phyloP scores from a whole-genome alignment of 139 green algal genomes.

The Asterochloris erici region DNA sequence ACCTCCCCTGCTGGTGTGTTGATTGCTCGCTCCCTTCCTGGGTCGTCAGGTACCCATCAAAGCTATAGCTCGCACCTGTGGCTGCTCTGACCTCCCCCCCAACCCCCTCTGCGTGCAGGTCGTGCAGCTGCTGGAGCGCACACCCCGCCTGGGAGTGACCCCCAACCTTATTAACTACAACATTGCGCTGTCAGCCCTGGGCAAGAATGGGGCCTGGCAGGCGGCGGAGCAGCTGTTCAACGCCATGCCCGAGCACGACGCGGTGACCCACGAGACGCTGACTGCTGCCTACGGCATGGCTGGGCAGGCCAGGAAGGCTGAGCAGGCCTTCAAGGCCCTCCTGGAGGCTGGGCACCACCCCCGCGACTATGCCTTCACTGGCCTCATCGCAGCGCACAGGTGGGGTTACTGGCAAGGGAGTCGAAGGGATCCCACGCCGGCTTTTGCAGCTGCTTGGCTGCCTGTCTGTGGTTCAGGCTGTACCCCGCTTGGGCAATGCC shows the following conservation, averaged over 20 bases:
- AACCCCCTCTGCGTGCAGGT: constrained; percentile 38
- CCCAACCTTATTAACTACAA: constrained; percentile 81
- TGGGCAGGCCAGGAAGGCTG: constrained; percentile 46
- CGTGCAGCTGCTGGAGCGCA: constrained; percentile 58
- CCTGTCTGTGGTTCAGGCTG: neutral
- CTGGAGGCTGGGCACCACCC: constrained; percentile 32
- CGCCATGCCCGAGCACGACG: constrained; percentile 45
- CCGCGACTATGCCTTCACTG: constrained; percentile 70
- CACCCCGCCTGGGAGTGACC: constrained; percentile 30
- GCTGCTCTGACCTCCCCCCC: neutral
- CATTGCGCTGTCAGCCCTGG: constrained; percentile 75
- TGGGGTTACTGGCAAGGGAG: neutral
- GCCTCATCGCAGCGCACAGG: constrained; percentile 24
- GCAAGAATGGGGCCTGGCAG: constrained; percentile 60
- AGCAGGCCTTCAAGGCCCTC: constrained; percentile 46
- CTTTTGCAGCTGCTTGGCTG: neutral
- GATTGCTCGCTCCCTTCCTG: neutral
- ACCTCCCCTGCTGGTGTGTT: too few species aligned
- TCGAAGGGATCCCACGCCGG: neutral
- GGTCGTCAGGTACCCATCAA: neutral
- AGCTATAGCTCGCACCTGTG: neutral
- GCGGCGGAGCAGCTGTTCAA: constrained; percentile 65
- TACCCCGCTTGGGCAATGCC: neutral
- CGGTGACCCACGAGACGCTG: constrained; percentile 72
- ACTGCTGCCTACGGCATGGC: constrained; percentile 74